Evolutionary conservation across 768 basidiomycete species (phyloP), one percentile per base, ranked within the genome.

Genomic region (Boletus rufocinnamomeus): DNA sequence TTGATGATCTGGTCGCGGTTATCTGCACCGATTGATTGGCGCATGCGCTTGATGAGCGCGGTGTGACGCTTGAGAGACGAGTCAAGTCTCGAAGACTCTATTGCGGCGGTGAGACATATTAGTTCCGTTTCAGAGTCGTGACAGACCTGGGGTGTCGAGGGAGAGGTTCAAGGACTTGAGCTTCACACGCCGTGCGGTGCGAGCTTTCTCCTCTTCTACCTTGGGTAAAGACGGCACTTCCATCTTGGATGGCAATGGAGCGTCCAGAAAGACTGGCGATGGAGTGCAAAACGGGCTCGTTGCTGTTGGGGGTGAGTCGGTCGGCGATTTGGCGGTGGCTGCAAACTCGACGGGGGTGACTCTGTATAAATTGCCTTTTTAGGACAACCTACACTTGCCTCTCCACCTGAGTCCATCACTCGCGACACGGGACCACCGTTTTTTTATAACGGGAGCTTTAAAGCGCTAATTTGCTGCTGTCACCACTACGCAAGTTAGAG

Each of bases 21-120:
- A 65, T 94, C 92, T 40, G 80, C 70, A 17, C 88, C 90, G 67
- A 98, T 80, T 19, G 93, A 91, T 69, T 89, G 92, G 47, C 89
- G 86, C 66, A 98, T 89, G 46, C 91, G 88, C 74, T 96, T 98
- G 63, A 97, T 95, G 61, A 98, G 83, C 7, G 94, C 92, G 2
- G 95, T 98, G 74, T 99, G 95, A 8, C 94, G 88, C 76, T 93
- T 98, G 57, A 99, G 76, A 45, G 97, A 98, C 4, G 97, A 94
- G 74, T 98, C 97, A 25, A 95, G 80, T 70, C 86, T 94, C 23
- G 83, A 78, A 11, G 84, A 77, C 70, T 88, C 93, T 93, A 25
- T 35, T 23, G 44, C 19, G 6, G 30, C 38, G 16, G 50, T 63
- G 59, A 69, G 64, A 50, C 35, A 48, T 13, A 25, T 11, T 34